phyloP scores from a whole-genome alignment of 352 stramenopile genomes.

The Peronospora belbahrii region DNA sequence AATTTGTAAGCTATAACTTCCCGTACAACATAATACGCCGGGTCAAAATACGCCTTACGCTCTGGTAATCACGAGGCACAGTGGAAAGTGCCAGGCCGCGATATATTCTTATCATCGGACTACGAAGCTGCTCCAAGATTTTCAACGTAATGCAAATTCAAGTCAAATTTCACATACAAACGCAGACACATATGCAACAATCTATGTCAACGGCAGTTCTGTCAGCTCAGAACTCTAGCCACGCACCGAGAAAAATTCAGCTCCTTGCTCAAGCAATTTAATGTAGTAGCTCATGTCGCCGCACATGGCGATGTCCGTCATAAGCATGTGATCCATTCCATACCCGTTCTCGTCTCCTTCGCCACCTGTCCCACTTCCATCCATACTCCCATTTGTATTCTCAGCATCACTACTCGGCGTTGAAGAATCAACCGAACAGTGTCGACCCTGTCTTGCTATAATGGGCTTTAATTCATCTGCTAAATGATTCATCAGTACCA shows the following conservation, averaged over 20 bases:
- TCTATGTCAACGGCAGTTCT: not conserved
- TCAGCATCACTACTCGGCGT: conserved; percentile 9
- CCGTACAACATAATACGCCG: not conserved
- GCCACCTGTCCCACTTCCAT: conserved; percentile 4
- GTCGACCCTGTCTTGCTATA: conserved; percentile 22
- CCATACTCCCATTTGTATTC: not conserved
- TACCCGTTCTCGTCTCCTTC: conserved; percentile 6
- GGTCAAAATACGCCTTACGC: conserved; percentile 21
- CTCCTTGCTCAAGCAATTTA: conserved; percentile 59
- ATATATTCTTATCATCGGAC: conserved; percentile 70
- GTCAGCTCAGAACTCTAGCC: not conserved
- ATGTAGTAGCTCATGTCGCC: conserved; percentile 71
- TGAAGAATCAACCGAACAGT: conserved; percentile 23
- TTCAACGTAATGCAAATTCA: not conserved
- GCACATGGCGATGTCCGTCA: conserved; percentile 33
- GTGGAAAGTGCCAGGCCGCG: conserved; percentile 42
- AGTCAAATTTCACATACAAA: not conserved
- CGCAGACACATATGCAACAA: not conserved
- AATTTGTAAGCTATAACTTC: not conserved
- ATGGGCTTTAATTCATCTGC: conserved; percentile 47
- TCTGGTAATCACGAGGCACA: conserved; percentile 46
- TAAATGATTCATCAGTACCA: conserved; percentile 53
- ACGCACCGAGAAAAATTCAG: conserved; percentile 72
- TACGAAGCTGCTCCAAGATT: conserved; percentile 39
- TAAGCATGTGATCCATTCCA: conserved; percentile 18